phyloP scores from a whole-genome alignment of 345 rosid species.

The Laguncularia racemosa region DNA sequence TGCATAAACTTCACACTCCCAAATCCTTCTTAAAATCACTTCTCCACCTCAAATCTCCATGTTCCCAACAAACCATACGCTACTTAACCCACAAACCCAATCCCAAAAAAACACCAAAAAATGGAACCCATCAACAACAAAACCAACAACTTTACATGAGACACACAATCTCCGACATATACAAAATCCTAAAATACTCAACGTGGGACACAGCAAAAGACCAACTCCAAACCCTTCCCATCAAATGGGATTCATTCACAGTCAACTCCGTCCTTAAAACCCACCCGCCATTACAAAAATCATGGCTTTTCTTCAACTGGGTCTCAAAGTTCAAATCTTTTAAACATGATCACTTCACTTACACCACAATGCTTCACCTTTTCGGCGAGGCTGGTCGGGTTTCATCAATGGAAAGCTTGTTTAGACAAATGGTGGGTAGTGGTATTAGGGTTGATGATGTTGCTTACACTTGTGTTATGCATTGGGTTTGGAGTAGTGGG shows the following conservation, averaged over 20 bases:
- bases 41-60: no score
- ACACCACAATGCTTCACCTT: conserved; percentile 88
- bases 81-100: no score
- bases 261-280: conserved; percentile 72
- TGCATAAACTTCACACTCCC: no score
- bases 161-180: conserved; percentile 40
- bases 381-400: conserved; percentile 87
- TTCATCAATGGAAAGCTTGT: conserved; percentile 55
- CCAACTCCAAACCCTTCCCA: conserved; percentile 31
- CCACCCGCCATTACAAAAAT: conserved; percentile 91
- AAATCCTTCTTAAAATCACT: no score
- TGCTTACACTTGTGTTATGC: conserved; percentile 72
- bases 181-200: conserved; percentile 60
- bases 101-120: no score
- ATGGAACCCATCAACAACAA: no score
- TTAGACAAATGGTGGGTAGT: conserved; percentile 50
- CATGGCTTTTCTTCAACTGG: conserved; percentile 90
- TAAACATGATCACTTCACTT: conserved; percentile 82
- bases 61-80: no score
- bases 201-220: conserved; percentile 67
- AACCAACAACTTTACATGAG: conserved; percentile 28
- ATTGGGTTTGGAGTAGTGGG: conserved; percentile 63
- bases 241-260: conserved; percentile 77
- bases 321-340: conserved; percentile 42
- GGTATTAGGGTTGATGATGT: conserved; percentile 58